Conservation (phyloP, 2,329 filamentous ascomycete species). For the Rasamsonia emersonii region DNA sequence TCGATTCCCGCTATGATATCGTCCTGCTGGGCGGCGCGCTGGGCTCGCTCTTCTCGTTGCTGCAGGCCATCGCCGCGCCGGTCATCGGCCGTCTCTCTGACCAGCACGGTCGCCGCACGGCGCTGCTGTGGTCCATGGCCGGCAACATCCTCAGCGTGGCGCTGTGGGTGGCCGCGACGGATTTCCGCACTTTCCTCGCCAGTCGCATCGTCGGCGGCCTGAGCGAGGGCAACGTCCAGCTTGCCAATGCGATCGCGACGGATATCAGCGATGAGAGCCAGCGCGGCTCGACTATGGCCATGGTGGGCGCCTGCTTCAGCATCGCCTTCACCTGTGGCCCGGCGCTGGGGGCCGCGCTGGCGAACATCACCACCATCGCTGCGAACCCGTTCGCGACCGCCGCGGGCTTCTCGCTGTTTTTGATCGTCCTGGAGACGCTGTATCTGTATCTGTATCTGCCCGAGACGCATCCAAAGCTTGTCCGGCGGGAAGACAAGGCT, state of each 20-base stretch:
- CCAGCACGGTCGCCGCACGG: conserved; percentile 74
- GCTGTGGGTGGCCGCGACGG: conserved; percentile 85
- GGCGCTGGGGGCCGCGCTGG: conserved; percentile 78
- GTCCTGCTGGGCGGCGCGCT: conserved; percentile 88
- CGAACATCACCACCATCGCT: conserved; percentile 65
- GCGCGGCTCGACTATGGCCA: conserved; percentile 85
- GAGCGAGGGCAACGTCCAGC: conserved; percentile 93
- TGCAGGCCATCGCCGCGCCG: conserved; percentile 87
- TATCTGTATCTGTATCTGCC: conserved; percentile 81
- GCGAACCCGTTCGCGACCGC: conserved; percentile 92
- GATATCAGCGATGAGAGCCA: conserved; percentile 84
- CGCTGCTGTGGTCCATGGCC: conserved; percentile 81
- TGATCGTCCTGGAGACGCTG: conserved; percentile 78
- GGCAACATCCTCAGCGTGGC: conserved; percentile 91
- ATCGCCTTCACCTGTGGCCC: conserved; percentile 96
- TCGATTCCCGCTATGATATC: conserved; percentile 94
- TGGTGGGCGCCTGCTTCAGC: conserved; percentile 94
- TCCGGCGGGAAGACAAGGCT: conserved; percentile 25
- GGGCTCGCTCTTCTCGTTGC: conserved; percentile 84
- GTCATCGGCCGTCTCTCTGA: conserved; percentile 86
- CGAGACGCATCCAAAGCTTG: conserved; percentile 64
- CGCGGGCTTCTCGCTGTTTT: conserved; percentile 72
- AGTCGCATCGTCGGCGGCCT: conserved; percentile 85
- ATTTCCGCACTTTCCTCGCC: conserved; percentile 94
- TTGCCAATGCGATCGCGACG: conserved; percentile 91